Base-by-base conservation (phyloP, 257 asterid genomes). In the Mentha longifolia region DNA sequence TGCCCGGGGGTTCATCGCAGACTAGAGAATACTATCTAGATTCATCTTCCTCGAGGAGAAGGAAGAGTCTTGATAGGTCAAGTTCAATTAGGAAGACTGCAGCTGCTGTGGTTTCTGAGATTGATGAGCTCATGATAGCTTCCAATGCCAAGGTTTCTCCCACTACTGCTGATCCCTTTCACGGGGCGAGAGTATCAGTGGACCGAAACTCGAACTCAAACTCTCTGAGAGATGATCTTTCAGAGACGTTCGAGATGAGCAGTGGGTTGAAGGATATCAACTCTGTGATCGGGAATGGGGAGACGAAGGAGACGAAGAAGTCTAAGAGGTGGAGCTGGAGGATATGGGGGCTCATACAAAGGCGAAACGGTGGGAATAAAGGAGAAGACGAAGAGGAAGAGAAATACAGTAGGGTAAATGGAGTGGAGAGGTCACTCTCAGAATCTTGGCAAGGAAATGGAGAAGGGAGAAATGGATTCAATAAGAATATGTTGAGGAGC, bases 31-130 rank as follows among this genome's bases (percentile, higher is more conserved):
- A 85, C 77, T 90, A 90, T 49, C 68, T 86, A 12, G 98, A 92
- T 76, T 88, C 98, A 1, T 87, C 92, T n/a, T 86, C 92, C 15
- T 88, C 97, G 0, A 80, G 92, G 42, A 79, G 98, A 61, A 88
- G 97, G 82, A 92, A 90, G 92, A 92, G 98, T 61, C 87, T 92
- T 43, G 98, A 92, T 78, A 80, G 98, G 84, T 92, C 96, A 51
- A 90, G 73, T 72, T 92, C 96, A 11, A 83, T 90, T 73, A 83
- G 90, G 85, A 90, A 88, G 74, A 84, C 92, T 7, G 96, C 97
- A 0, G 96, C 96, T 42, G 86, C 92, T 33, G 89, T 92, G 22
- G 94, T 92, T 65, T 90, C 96, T 7, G 96, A 92, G 75, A 85
- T 89, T 35, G 96, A 88, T 30, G 98, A 92, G 39, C 70, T 89